Base-by-base conservation (phyloP, 352 stramenopile species). In the Phytophthora sp. region DNA sequence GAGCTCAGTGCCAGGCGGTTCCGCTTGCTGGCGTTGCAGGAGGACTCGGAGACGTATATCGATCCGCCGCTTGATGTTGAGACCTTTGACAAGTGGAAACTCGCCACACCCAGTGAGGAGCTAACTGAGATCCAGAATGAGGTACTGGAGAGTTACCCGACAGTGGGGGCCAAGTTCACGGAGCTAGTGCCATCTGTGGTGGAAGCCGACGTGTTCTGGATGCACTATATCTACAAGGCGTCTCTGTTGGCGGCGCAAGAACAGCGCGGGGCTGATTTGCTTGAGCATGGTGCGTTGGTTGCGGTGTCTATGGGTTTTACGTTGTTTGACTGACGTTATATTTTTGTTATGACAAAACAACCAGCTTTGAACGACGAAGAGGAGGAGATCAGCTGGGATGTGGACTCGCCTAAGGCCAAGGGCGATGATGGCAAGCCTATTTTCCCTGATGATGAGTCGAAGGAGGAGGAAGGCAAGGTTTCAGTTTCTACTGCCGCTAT, bases 161-260 rank as follows among this genome's bases (percentile, higher is more conserved):
- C 78, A 9, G 81, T 90, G 5, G 65, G 73, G 8, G 50, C 71
- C 11, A 92, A 92, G 44, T 76, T 88, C 9, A 46, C 60, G 4
- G 83, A 89, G 58, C 64, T 92, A 8, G 83, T 92, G 45, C 83
- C 83, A 4, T 82, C 69, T 1, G 54, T 74, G 7, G 65, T 92
- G 18, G 70, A 76, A 16, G 66, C 52, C 3, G 79, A 89, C 18
- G 63, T 77, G 39, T 92, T 92, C 36, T 92, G 83, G 83, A 57
- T 68, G 0, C 75, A 92, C 45, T 92, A 92, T 54, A 76, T 92
- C 23, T 92, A 90, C 74, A 92, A 92, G 60, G 80, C 81, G 18
- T 88, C 80, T 50, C 67, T 89, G 7, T 38, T 92, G 30, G 81
- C 83, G 16, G 83, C 83, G 3, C 83, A 92, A 52, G 81, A 92